Evolutionary conservation across 2,329 filamentous ascomycete genomes (phyloP), one percentile per base, ranked within the genome.

Genomic region (Eutypella sp.): DNA sequence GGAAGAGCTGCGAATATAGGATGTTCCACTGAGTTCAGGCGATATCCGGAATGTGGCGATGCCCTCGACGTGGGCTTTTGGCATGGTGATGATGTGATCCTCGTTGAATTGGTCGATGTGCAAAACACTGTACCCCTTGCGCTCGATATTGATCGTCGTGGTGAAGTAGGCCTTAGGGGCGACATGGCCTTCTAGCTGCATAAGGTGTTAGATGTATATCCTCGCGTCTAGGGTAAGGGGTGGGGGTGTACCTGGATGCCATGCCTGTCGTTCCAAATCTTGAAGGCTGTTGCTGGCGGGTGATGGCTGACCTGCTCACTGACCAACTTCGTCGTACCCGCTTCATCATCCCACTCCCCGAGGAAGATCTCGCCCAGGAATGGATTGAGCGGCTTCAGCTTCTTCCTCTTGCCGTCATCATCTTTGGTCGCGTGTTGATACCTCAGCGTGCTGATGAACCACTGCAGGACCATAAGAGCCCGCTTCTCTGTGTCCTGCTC

Each of bases 221-320:
- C 2, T 3, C 8, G 40, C 42, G 7, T 33, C 11, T 3, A 40
- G 46, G 25, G 18, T 10, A 37, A 9, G 13, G 11, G 40, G 27
- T 10, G 7, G 2, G 16, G 25, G 29, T 48, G 47, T 42, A 59
- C 57, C 40, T 41, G 54, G 41, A 97, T 82, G 48, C 90, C 89
- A 51, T 93, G 82, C 61, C 89, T 81, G 52, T 85, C 73, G 68
- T 99, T 97, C 69, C 82, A 85, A 65, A 97, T 95, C 63, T 82
- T 85, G 72, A 97, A 99, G 37, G 92, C 93, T 1, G 92, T 99
- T 29, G 90, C 89, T 2, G 93, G 92, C 43, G 92, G 92, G 64
- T 99, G 93, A 67, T 97, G 92, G 67, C 80, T 84, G 55, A 97
- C 93, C 76, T 97, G 92, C 72, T 97, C 92, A 61, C 89, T 95